Evolutionary conservation across 1,284 basidiomycete genomes (phyloP), one percentile per base, ranked within the genome.

Genomic region (Ustilago loliicola): DNA sequence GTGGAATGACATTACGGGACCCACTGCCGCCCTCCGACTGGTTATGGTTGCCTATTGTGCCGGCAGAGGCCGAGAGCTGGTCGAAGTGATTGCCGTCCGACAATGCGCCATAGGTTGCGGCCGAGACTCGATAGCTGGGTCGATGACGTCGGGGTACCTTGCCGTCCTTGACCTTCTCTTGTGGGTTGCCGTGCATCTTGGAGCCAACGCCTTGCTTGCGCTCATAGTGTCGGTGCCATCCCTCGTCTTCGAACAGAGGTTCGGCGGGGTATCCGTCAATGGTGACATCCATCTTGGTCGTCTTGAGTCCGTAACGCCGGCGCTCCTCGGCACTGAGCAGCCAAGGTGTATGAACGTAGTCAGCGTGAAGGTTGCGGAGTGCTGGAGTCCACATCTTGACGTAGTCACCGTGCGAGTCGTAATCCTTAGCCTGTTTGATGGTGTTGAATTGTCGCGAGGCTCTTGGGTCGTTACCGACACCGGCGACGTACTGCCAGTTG

Each of bases 401-500:
- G 77, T 89, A 90, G 34, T 88, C 87, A 17, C 87, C 88, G n/a
- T 88, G 66, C 2, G 87, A 82, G 72, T 90, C 89, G 84, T 90
- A 90, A 69, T 90, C 89, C 61, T 87, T 87, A 8, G 88, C 88
- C 80, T 90, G 90, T 82, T 90, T 90, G 85, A 90, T 88, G 15
- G 88, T 89, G 80, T 90, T 90, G 87, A 90, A 90, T 74, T 89
- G 88, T 30, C 89, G 81, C 8, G 87, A 88, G 2, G 88, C 88
- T 0, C 89, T 86, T 5, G 90, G 88, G 75, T 90, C 89, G 81
- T 90, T 90, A 8, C 90, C 89, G 25, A 89, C 89, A 21, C 89
- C 89, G n/a, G 88, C 88, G 29, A 88, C 87, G 32, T 83, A 84
- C 64, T 80, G 77, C 82, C 82, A 84, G 38, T 84, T 84, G 53